These are phyloP conservation scores for Monoraphidium neglectum DNA, from an alignment of 139 green algal genomes.

Conservation along the genomic window DNA sequence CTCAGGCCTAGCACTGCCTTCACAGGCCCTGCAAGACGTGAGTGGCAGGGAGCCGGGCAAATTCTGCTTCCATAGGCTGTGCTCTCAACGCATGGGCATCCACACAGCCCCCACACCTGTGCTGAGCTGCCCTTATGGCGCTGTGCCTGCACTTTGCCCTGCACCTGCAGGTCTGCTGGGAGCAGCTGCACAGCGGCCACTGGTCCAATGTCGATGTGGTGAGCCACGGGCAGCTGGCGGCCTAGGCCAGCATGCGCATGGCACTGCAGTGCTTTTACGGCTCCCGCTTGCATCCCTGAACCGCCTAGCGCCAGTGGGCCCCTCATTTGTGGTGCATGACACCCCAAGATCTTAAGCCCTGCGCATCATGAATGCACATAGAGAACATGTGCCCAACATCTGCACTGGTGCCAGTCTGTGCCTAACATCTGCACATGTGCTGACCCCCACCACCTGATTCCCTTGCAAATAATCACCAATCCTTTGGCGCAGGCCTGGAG, in stretches of 20 bases:
- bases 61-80: no score
- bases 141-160: not conserved
- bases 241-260: not conserved
- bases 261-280: conserved; percentile 1
- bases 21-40: no score
- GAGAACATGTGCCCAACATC: not conserved
- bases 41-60: no score
- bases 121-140: no score
- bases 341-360: conserved; percentile 10
- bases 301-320: not conserved
- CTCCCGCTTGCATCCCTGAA: not conserved
- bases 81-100: no score
- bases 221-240: not conserved
- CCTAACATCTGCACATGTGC: not conserved
- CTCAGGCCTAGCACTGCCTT: no score
- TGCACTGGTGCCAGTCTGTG: not conserved
- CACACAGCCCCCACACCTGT: no score
- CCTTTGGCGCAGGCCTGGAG: conserved; percentile 65
- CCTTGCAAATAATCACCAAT: no score
- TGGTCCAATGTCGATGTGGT: conserved; percentile 74
- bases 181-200: conserved; percentile 86
- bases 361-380: not conserved
- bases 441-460: not conserved
- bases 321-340: not conserved
- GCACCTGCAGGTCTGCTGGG: conserved; percentile 57